Evolutionary conservation across 2,329 filamentous ascomycete genomes (phyloP), one percentile per base, ranked within the genome.

Genomic region (Coniochaeta sp.): DNA sequence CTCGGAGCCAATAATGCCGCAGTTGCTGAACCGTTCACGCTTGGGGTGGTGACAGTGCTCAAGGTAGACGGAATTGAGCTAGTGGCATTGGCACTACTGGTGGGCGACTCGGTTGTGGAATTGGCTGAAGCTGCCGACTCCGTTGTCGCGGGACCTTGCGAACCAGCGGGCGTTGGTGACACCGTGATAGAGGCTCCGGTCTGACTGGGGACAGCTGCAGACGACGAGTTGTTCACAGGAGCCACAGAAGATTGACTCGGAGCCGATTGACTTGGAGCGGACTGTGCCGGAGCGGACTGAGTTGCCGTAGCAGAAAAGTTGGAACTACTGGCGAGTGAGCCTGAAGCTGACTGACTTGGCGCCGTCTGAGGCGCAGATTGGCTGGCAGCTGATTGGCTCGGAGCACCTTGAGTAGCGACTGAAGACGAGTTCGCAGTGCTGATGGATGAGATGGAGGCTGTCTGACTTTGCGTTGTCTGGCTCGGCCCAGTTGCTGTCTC

Each of bases 391-490:
- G 54, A 38, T 22, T 57, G 54, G 31, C 54, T 26, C 12, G 33
- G 44, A 14, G 26, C 26, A 6, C 22, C 55, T 47, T 38, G 58
- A 44, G 19, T 60, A 12, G 34, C 34, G 6, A 26, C 22, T 16
- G 26, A 17, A 24, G 57, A 28, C 16, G 57, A 22, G 19, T 58
- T 33, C 8, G 57, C 34, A 17, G 38, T 36, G 14, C 17, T 17
- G 7, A 12, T 36, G 22, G 57, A 12, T n/a, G 57, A 58, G 6
- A 19, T 11, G 1, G 54, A 36, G 14, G 22, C 31, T 9, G 58
- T 57, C 24, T 60, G 57, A 17, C 43, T 26, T 5, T 34, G 58
- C 17, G 57, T 24, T 19, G 61, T 58, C 24, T 59, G 59, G 52
- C 26, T 34, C 14, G 16, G 14, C 12, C n/a, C 57, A 26, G 57